phyloP scores from a whole-genome alignment of 768 basidiomycete genomes.

The Coprinopsis strossmayeri region DNA sequence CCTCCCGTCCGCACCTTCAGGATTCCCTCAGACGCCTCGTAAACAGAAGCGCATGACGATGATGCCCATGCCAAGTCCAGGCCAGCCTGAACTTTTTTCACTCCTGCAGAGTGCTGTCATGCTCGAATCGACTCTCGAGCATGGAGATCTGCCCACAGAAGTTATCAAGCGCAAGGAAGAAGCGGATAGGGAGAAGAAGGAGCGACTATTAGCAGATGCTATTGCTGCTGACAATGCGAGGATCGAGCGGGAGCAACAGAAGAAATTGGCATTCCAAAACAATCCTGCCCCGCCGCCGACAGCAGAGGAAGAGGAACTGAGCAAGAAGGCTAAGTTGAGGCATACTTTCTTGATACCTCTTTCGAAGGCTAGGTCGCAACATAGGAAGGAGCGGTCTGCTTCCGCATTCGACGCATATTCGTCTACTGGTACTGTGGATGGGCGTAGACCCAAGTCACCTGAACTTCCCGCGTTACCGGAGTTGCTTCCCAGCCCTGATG shows the following conservation, averaged over 20 bases:
- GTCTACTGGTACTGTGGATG: conserved; percentile 1
- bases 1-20: background rate
- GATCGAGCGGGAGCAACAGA: conserved; percentile 13
- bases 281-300: conserved; percentile 12
- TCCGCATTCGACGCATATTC: conserved; percentile 10
- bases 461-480: conserved; percentile 1
- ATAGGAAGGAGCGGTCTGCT: conserved; percentile 19
- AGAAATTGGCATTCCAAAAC: conserved; percentile 3
- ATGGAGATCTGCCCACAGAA: conserved; percentile 40
- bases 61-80: conserved; percentile 38
- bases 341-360: conserved; percentile 29
- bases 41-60: conserved; percentile 23
- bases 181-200: conserved; percentile 15
- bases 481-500: background rate
- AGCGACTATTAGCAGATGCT: conserved; percentile 10
- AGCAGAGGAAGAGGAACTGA: conserved; percentile 17
- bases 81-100: conserved; percentile 43
- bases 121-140: conserved; percentile 46
- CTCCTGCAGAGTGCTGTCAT: conserved; percentile 54
- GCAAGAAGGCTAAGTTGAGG: conserved; percentile 19
- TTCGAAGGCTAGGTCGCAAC: conserved; percentile 19
- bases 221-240: background rate
- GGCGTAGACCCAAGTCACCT: too few species aligned
- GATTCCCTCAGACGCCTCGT: conserved; percentile 13
- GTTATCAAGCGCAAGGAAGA: conserved; percentile 12